phyloP scores from a whole-genome alignment of 2,329 filamentous ascomycete species.

The Paecilomyces formosus region DNA sequence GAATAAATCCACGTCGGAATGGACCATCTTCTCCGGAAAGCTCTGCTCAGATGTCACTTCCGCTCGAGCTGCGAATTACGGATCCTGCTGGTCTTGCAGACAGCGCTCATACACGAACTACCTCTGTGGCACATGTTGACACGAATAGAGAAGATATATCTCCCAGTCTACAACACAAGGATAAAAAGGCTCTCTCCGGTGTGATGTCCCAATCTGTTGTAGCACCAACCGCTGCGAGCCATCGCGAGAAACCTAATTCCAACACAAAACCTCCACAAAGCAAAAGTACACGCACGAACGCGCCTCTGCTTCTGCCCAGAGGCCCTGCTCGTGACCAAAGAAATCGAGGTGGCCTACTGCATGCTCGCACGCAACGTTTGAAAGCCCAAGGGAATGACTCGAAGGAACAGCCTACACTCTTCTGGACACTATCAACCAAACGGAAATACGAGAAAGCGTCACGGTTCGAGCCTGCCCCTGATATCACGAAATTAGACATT shows the following conservation, averaged over 20 bases:
- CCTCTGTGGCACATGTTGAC: background rate
- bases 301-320: background rate
- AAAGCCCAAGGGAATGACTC: background rate
- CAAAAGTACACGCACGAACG: background rate
- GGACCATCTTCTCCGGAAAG: background rate
- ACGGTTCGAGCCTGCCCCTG: constrained; percentile 25
- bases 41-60: background rate
- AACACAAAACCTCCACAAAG: background rate
- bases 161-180: background rate
- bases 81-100: background rate
- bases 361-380: background rate
- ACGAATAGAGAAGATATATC: background rate
- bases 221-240: background rate
- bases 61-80: background rate
- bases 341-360: background rate
- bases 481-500: constrained; percentile 29
- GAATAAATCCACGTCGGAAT: background rate
- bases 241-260: background rate
- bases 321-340: constrained; percentile 1
- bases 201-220: background rate
- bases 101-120: background rate
- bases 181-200: background rate
- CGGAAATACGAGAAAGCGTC: constrained; percentile 24
- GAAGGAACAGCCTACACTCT: background rate
- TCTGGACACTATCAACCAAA: constrained; percentile 18